Base-by-base conservation (phyloP, 1,139 yeast species). In the Lodderomyces orthopsilosis region DNA sequence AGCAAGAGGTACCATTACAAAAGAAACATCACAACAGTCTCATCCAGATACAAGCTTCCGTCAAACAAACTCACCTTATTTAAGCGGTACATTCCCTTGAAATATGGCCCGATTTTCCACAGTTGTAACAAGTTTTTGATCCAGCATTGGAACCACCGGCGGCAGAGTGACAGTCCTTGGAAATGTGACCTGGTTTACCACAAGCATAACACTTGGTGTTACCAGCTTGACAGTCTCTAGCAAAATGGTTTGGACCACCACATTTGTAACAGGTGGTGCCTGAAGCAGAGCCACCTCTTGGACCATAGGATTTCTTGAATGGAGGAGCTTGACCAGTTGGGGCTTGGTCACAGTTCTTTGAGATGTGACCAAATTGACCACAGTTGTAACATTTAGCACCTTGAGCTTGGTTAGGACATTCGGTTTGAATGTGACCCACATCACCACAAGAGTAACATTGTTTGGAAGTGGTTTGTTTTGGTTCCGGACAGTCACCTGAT, bases 161-260 rank as follows among this genome's bases (percentile, higher is more conserved):
- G 43, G 68, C 62, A 43, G 79, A 68, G 54, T 79, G 68, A 69
- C 97, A 90, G 54, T 86, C 95, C 67, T 81, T 87, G 52, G 94
- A 83, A 57, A 89, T 77, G 72, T 90, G 97, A 44, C 96, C 96
- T 52, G 79, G 74, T 67, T 85, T 83, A 56, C 96, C 96, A 69
- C 97, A 90, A 47, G 94, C 87, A 75, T 87, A 90, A 70, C 97
- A 90, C 68, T 86, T 87, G 63, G 83, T 80, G 46, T 57, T 61
- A 53, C 78, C 75, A 50, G 89, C 90, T 67, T 84, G 88, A 68
- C 96, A 88, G 66, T 87, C 95, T 70, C 89, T 84, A 51, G 95
- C 95, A 69, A 82, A 85, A 66, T 88, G 96, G 81, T 87, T 87
- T 62, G 94, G 91, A 52, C 94, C 95, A 59, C 95, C 95, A 66